Evolutionary conservation across 2,329 filamentous ascomycete species (phyloP), one percentile per base, ranked within the genome.

Genomic region (Colletotrichum musae): DNA sequence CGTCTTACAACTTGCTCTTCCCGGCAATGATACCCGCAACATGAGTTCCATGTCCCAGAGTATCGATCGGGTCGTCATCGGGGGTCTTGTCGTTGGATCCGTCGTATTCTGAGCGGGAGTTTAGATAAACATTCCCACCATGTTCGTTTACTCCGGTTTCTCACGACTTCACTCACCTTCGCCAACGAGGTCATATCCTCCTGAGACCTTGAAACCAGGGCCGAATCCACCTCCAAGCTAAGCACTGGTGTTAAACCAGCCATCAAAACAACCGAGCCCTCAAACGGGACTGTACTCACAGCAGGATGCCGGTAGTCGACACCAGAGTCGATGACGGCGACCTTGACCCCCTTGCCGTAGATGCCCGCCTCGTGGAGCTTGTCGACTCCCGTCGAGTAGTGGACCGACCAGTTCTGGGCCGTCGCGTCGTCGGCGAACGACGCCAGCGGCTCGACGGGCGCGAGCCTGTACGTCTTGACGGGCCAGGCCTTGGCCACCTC

Each of bases 341-440:
- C 54, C 50, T 64, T 73, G 3, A 59, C 72, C 0, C 73, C 73
- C 28, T 72, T 73, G 6, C 73, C 73, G 18, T 63, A 58, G 10
- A 70, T n/a, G 0, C 72, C 73, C 4, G 63, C 58, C 10, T 63
- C 59, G 9, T 74, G 73, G 2, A 70, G 63, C 48, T 70, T 71
- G 51, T 72, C 63, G 1, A 74, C 73, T 0, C 73, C 73, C 0
- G 72, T 74, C 0, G 65, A 60, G 24, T 52, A 56, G 28, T 74
- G 73, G 52, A 77, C 68, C 2, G 78, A 79, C 64, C 80, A 81
- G 41, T 79, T 80, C 51, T 58, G 68, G 48, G 57, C 72, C 67
- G 70, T 58, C 0, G 73, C 75, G 6, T 74, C 72, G 16, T 72
- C 68, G 15, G 71, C 57, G 54, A 74, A 73, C 4, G 70, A 57